These are phyloP conservation scores for Fusarium sororula DNA, from an alignment of 2,329 filamentous ascomycete species.

Conservation along the genomic window DNA sequence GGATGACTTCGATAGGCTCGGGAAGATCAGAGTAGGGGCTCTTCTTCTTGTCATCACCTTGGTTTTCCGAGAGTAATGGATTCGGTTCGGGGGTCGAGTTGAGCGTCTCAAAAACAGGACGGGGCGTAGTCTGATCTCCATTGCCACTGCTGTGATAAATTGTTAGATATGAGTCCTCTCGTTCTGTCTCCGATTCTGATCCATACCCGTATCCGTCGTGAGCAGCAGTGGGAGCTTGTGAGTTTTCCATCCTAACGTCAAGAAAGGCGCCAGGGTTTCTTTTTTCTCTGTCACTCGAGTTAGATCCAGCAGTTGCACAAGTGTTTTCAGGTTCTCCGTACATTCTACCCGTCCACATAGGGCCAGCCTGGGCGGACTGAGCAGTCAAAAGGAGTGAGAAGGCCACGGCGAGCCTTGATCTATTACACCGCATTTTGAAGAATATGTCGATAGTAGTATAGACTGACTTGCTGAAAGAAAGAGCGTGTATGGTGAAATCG, in stretches of 20 bases:
- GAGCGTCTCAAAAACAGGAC: constrained; percentile 39
- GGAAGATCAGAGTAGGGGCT: neutral
- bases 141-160: constrained; percentile 12
- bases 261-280: constrained; percentile 33
- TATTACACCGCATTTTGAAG: constrained; percentile 37
- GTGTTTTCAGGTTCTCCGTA: constrained; percentile 26
- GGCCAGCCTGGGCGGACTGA: constrained; percentile 48
- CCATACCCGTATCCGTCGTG: constrained; percentile 32
- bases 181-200: neutral
- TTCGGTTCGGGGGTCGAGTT: constrained; percentile 32
- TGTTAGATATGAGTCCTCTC: constrained; percentile 14
- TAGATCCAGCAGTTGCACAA: neutral
- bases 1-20: constrained; percentile 32
- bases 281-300: constrained; percentile 28
- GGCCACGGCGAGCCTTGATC: constrained; percentile 30
- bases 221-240: constrained; percentile 26
- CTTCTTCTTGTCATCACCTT: constrained; percentile 9
- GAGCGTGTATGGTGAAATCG: constrained; percentile 3
- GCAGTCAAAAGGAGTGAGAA: constrained; percentile 43
- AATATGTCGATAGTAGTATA: neutral
- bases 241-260: constrained; percentile 20
- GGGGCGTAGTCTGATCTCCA: constrained; percentile 35
- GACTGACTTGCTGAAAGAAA: neutral
- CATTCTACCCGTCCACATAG: constrained; percentile 47
- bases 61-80: constrained; percentile 19